Conservation (phyloP, 2,329 filamentous ascomycete species). For the Beauveria brongniartii region DNA sequence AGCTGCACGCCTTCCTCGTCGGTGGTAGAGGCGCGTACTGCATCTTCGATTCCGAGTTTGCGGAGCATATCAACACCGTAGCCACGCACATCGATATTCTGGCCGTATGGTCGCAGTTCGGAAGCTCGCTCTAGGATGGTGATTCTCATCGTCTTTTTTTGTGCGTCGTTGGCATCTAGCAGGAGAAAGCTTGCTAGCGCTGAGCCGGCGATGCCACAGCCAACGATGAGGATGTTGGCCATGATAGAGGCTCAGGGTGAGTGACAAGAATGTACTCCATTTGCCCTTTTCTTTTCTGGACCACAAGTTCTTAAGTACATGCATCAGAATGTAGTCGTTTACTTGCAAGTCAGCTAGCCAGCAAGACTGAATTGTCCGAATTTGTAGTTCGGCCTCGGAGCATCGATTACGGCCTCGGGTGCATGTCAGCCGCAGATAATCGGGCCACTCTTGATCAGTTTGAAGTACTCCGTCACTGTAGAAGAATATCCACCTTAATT, state of each 20-base stretch:
- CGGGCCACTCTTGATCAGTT: no score
- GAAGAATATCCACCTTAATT: no score
- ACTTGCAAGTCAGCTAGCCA: not conserved
- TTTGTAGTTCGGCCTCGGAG: not conserved
- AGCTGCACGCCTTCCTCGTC: conserved; percentile 40
- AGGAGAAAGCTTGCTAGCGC: conserved; percentile 33
- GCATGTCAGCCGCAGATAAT: not conserved
- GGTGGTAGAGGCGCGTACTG: conserved; percentile 30
- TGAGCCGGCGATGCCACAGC: conserved; percentile 37
- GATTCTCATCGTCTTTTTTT: conserved; percentile 17
- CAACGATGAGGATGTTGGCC: conserved; percentile 35
- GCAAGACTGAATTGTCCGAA: not conserved
- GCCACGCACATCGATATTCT: conserved; percentile 38
- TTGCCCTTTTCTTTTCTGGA: not conserved
- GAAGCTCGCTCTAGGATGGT: conserved; percentile 36
- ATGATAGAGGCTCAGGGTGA: not conserved
- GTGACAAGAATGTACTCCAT: no score
- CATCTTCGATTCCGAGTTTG: conserved; percentile 31
- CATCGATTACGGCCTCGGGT: not conserved
- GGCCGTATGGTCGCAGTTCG: conserved; percentile 29
- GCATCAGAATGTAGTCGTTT: not conserved
- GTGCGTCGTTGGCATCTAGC: conserved; percentile 20
- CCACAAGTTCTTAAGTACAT: not conserved
- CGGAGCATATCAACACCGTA: conserved; percentile 31
- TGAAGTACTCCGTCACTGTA: no score